Base-by-base conservation (phyloP, 2,329 filamentous ascomycete genomes). In the Pestalotiopsis sp. region DNA sequence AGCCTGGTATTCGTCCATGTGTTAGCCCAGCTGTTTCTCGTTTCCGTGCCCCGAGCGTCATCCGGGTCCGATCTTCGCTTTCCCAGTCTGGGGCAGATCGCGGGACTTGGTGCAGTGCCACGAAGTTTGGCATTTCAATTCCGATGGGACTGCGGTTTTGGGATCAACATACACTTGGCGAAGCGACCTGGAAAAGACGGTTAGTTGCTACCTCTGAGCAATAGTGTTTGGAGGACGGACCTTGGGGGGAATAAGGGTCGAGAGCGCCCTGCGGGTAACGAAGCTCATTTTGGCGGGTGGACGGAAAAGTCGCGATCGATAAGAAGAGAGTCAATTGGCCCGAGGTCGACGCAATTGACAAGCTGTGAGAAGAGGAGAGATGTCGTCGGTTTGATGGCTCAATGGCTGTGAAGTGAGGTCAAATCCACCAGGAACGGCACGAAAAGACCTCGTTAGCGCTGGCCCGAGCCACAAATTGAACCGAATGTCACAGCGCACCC, bases 201-300 rank as follows among this genome's bases (percentile, higher is more conserved):
- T 41, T 25, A 59, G 64, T 20, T n/a, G 31, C 20, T 14, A 20
- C 20, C 31, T n/a, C 12, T 12, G 39, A 58, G 49, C n/a, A 4
- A 38, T 39, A 12, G 3, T 36, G 61, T 41, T 31, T 27, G 20
- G 25, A 59, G 14, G 38, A 76, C 76, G 64, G 63, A 97, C 95
- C 94, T 99, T 99, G 80, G 97, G 96, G 77, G 97, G 97, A 79
- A 99, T 98, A 84, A 99, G 92, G 88, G 97, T 97, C 82, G 96
- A 98, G 81, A 98, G 92, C 88, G 90, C 93, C 86, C 95, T 91
- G 85, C 93, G 93, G 80, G 91, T 90, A 80, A 97, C 88, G 90
- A 91, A 96, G 89, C 94, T 97, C 95, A 97, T 98, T 85, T 86
- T 93, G 88, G 82, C 79, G 78, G 78, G 74, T 62, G 20, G 52